phyloP scores from a whole-genome alignment of 306 rosid genomes.

The Hylodesmum podocarpum region DNA sequence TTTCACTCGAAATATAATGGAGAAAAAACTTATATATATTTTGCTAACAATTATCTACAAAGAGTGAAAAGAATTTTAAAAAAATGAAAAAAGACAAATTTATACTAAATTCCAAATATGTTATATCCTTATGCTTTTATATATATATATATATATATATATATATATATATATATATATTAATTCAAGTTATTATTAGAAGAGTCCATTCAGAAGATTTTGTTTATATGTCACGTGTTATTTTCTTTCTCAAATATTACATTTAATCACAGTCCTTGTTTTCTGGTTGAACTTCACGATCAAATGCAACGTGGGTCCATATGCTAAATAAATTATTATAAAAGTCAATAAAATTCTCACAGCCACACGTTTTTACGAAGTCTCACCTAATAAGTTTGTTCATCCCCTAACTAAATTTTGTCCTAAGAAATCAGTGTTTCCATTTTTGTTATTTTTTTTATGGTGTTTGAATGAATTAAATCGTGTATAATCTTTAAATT shows the following conservation, averaged over 20 bases:
- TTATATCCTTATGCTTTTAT: not conserved
- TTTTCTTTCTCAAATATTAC: not conserved
- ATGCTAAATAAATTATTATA: not conserved
- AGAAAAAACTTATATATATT: too few species aligned
- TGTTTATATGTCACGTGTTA: not conserved
- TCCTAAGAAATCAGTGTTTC: not conserved
- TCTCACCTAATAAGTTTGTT: not conserved
- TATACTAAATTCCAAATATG: not conserved
- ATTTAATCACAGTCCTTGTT: not conserved
- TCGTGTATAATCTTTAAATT: too few species aligned
- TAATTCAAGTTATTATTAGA: not conserved
- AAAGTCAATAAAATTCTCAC: constrained; percentile 20
- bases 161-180: not conserved
- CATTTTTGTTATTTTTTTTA: too few species aligned
- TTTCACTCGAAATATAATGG: too few species aligned
- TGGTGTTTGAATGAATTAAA: too few species aligned
- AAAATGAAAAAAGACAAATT: not conserved
- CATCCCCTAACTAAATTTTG: not conserved
- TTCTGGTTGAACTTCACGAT: not conserved
- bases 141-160: not conserved
- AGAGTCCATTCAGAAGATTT: not conserved
- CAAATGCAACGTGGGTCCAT: constrained; percentile 6
- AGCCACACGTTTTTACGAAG: constrained; percentile 9
- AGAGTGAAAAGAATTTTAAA: not conserved
- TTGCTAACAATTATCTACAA: not conserved